Conservation (phyloP, 1,139 yeast species). For the Arxiozyma telluris region DNA sequence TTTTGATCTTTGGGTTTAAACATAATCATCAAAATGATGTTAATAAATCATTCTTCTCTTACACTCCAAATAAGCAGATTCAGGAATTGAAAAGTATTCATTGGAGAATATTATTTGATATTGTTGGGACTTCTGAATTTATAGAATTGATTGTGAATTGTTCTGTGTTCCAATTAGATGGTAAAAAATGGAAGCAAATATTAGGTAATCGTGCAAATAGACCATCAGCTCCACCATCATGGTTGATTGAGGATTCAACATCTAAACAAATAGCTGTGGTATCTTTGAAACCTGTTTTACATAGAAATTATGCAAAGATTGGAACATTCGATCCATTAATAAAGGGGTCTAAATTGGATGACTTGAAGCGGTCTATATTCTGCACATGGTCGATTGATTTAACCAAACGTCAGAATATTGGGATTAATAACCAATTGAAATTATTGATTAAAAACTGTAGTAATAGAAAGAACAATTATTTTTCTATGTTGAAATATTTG, state of each 20-base stretch:
- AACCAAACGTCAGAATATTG: background rate
- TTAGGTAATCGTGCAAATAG: conserved; percentile 20
- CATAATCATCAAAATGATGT: conserved; percentile 16
- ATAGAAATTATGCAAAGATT: background rate
- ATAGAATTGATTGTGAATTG: conserved; percentile 19
- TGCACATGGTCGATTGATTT: conserved; percentile 1
- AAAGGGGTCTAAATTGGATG: background rate
- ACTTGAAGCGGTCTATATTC: conserved; percentile 10
- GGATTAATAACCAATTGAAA: conserved; percentile 6
- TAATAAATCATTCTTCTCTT: conserved; percentile 16
- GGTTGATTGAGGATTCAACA: conserved; percentile 6
- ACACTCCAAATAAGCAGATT: conserved; percentile 17
- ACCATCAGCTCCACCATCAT: conserved; percentile 19
- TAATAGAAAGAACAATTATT: conserved; percentile 11
- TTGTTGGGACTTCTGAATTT: conserved; percentile 22
- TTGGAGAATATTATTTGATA: conserved; percentile 21
- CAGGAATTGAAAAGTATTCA: conserved; percentile 13
- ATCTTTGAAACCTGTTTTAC: background rate
- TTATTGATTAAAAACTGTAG: conserved; percentile 11
- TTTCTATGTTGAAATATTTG: conserved; percentile 13
- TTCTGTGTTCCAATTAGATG: conserved; percentile 16
- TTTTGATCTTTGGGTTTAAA: conserved; percentile 23
- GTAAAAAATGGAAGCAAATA: conserved; percentile 16
- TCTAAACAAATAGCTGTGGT: background rate
- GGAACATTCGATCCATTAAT: conserved; percentile 3